These are phyloP conservation scores for Ophiostoma ips DNA, from an alignment of 2,329 filamentous ascomycete species.

Conservation along the genomic window DNA sequence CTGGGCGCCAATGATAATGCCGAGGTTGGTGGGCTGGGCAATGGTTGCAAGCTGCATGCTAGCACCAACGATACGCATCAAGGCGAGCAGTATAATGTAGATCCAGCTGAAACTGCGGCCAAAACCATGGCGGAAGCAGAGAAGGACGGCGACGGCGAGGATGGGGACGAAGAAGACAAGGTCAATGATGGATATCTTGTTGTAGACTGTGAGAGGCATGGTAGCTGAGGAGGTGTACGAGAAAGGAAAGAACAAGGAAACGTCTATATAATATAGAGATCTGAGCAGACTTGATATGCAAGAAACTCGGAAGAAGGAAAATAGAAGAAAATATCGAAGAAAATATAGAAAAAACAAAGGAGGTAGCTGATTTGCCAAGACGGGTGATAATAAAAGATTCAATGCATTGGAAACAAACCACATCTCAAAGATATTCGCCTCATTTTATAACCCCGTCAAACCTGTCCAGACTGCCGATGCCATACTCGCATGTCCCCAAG, in stretches of 20 bases:
- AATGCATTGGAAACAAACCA: no score
- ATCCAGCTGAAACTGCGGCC: conserved; percentile 35
- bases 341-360: no score
- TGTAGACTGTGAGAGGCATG: conserved; percentile 15
- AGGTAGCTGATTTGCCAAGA: no score
- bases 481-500: no score
- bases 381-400: no score
- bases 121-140: conserved; percentile 31
- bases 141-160: conserved; percentile 23
- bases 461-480: no score
- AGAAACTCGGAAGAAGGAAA: no score
- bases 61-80: conserved; percentile 36
- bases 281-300: no score
- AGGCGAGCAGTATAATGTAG: conserved; percentile 37
- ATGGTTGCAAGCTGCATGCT: conserved; percentile 36
- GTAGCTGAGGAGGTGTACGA: not conserved
- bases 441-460: no score
- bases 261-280: no score
- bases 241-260: not conserved
- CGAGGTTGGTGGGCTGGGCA: conserved; percentile 23
- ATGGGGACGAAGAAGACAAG: conserved; percentile 26
- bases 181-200: conserved; percentile 28
- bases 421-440: no score
- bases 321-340: not conserved
- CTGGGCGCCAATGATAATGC: conserved; percentile 27